These are phyloP conservation scores for Tremella mesenterica DNA, from an alignment of 768 basidiomycete species.

Conservation along the genomic window DNA sequence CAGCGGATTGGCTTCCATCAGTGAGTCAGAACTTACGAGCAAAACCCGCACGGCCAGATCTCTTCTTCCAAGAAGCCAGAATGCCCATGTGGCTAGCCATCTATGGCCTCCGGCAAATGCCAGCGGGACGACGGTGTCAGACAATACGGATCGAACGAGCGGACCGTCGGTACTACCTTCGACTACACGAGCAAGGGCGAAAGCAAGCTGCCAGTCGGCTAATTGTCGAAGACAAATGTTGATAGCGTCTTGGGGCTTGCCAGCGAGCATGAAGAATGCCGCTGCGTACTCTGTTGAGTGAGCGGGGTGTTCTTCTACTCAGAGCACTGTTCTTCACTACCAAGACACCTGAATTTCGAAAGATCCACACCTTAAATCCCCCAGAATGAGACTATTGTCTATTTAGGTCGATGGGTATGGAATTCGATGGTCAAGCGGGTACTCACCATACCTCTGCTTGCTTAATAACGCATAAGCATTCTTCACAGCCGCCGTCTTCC, in stretches of 20 bases:
- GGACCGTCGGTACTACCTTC: constrained; percentile 78
- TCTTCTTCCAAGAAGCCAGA: constrained; percentile 80
- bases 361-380: no score
- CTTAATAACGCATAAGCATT: constrained; percentile 87
- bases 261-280: constrained; percentile 90
- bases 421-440: no score
- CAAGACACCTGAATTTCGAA: neutral
- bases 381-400: no score
- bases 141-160: constrained; percentile 61
- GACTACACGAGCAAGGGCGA: constrained; percentile 73
- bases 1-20: constrained; percentile 34
- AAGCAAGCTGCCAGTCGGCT: constrained; percentile 78
- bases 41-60: constrained; percentile 86
- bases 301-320: neutral
- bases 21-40: constrained; percentile 53
- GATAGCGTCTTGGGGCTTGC: constrained; percentile 79
- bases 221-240: constrained; percentile 81
- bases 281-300: constrained; percentile 76
- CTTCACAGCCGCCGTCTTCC: constrained; percentile 89
- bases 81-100: constrained; percentile 92
- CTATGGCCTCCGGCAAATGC: constrained; percentile 83
- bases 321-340: neutral
- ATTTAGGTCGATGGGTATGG: no score
- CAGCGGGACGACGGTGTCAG: constrained; percentile 65
- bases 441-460: constrained; percentile 82